phyloP scores from a whole-genome alignment of 2,329 filamentous ascomycete species.

The Clarireedia monteithiana region DNA sequence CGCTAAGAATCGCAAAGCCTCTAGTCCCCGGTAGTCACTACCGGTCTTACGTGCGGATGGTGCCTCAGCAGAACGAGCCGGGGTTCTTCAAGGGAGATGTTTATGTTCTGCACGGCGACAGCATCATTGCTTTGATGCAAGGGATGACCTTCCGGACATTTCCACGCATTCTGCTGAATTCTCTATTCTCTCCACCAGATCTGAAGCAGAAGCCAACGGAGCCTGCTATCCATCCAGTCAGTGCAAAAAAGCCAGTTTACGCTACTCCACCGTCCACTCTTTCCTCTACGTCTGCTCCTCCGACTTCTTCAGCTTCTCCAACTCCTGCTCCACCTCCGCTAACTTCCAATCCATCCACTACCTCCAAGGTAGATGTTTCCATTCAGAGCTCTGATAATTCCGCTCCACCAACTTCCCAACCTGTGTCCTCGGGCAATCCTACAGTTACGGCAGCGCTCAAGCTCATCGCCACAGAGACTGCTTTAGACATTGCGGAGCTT shows the following conservation, averaged over 20 bases:
- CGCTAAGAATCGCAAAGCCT: conserved; percentile 41
- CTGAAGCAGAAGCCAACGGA: neutral
- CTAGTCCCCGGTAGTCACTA: conserved; percentile 39
- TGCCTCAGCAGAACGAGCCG: neutral
- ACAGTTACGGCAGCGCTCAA: neutral
- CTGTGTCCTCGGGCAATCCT: neutral
- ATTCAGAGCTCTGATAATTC: neutral
- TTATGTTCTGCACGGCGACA: conserved; percentile 29
- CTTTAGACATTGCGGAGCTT: neutral
- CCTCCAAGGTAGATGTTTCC: neutral
- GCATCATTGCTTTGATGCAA: conserved; percentile 20
- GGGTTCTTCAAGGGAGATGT: conserved; percentile 26
- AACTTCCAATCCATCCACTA: neutral
- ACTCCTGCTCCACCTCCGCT: neutral
- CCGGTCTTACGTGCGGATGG: conserved; percentile 49
- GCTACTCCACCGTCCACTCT: neutral
- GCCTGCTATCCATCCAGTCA: neutral
- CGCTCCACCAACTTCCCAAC: neutral
- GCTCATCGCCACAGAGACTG: neutral
- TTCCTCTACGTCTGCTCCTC: neutral
- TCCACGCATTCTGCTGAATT: neutral
- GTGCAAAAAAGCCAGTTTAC: neutral
- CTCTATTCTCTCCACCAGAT: neutral
- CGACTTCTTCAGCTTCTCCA: neutral
- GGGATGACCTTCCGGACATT: neutral